Conservation (phyloP, 768 basidiomycete genomes). For the Amanita pseudoporphyria region DNA sequence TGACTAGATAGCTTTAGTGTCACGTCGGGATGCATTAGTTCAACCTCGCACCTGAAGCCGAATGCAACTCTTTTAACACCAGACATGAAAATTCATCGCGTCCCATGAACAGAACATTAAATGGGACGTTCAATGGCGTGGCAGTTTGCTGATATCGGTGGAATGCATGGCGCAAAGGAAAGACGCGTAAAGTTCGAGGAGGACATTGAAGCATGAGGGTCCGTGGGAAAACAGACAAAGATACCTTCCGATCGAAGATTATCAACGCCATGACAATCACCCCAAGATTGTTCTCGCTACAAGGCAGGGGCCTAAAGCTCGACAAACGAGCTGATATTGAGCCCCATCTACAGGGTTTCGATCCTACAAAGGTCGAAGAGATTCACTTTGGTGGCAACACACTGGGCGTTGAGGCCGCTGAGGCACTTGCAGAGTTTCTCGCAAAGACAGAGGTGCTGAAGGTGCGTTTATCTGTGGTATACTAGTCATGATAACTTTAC, state of each 20-base stretch:
- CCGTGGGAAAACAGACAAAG: constrained; percentile 4
- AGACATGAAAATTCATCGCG: constrained; percentile 82
- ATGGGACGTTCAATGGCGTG: constrained; percentile 19
- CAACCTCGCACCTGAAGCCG: constrained; percentile 42
- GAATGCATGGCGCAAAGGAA: neutral
- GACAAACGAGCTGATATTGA: constrained; percentile 66
- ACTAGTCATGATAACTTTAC: neutral
- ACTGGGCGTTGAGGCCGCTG: constrained; percentile 82
- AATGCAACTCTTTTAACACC: constrained; percentile 55
- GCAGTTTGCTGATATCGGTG: neutral
- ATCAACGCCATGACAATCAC: constrained; percentile 2
- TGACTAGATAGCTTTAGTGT: constrained; percentile 10
- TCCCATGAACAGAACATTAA: constrained; percentile 82
- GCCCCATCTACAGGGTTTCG: constrained; percentile 56
- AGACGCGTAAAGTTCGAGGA: neutral
- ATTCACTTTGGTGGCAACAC: constrained; percentile 94
- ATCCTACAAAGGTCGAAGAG: constrained; percentile 67
- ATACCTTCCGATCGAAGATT: neutral
- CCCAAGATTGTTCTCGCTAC: constrained; percentile 31
- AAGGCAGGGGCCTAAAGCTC: constrained; percentile 72
- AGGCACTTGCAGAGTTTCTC: constrained; percentile 75
- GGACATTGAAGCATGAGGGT: neutral
- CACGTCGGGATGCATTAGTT: neutral
- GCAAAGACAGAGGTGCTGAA: constrained; percentile 56
- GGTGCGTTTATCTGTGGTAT: constrained; percentile 34